phyloP scores from a whole-genome alignment of 176 grass and related monocot genomes.

The Neostapfia colusana region DNA sequence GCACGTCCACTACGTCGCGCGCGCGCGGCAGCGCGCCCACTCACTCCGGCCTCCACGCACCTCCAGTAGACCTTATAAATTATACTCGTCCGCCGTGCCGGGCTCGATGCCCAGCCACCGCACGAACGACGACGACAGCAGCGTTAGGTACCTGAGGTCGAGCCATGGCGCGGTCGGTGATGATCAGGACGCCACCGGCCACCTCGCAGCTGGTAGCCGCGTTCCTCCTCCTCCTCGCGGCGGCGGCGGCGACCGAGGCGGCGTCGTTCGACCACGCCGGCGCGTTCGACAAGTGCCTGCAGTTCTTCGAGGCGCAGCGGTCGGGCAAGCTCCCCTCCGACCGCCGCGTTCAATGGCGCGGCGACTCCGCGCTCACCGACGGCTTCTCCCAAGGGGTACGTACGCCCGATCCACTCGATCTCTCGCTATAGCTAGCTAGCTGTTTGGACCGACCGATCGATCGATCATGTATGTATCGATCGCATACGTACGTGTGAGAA shows the following conservation, averaged over 20 bases:
- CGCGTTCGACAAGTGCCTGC: conserved; percentile 80
- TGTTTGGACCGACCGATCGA: no score
- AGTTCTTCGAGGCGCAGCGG: conserved; percentile 85
- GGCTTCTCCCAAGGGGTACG: conserved; percentile 69
- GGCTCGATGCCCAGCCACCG: conserved; percentile 14
- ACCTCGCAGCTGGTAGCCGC: conserved; percentile 1
- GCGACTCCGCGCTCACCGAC: conserved; percentile 80
- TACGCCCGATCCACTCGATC: no score
- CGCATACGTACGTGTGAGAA: neutral
- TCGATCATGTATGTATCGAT: neutral
- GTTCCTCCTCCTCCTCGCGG: conserved; percentile 43
- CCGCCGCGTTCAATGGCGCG: conserved; percentile 70
- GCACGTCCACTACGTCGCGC: conserved; percentile 7
- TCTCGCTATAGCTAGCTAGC: no score
- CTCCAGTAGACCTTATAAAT: conserved; percentile 39
- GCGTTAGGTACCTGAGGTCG: conserved; percentile 27
- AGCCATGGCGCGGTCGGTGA: conserved; percentile 53
- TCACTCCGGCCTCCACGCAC: conserved; percentile 23
- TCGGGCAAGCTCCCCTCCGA: conserved; percentile 80
- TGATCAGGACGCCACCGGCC: conserved; percentile 25
- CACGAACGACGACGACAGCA: neutral
- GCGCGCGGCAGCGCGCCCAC: no score
- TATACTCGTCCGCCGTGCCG: conserved; percentile 5
- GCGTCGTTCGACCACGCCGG: conserved; percentile 55
- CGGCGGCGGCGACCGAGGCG: neutral